Evolutionary conservation across 2,329 filamentous ascomycete species (phyloP).

Genomic region (Aspergillus spinulosporus): DNA sequence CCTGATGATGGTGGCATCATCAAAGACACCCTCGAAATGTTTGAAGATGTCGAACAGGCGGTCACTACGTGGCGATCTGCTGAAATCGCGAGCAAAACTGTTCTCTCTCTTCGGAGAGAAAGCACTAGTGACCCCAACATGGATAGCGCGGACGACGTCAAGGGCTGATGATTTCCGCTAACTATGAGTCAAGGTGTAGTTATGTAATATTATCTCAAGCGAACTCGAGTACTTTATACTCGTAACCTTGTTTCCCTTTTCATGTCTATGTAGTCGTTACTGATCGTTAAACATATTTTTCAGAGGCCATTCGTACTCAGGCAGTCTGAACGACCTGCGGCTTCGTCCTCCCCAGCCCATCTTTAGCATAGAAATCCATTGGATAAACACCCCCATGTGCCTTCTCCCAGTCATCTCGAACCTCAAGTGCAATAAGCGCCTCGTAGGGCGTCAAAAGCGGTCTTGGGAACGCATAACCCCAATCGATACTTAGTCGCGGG

Average conservation of each 20-base stretch:
- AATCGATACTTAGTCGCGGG: constrained; percentile 95
- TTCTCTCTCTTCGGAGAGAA: constrained; percentile 38
- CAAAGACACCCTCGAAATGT: constrained; percentile 86
- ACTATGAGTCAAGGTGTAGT: constrained; percentile 23
- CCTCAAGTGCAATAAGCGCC: constrained; percentile 83
- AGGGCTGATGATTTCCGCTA: constrained; percentile 26
- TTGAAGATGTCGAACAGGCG: constrained; percentile 77
- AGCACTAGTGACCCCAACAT: constrained; percentile 41
- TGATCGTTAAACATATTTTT: constrained; percentile 2
- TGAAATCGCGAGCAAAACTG: constrained; percentile 52
- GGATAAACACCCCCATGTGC: constrained; percentile 71
- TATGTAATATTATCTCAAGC: constrained; percentile 22
- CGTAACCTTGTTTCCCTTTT: background rate
- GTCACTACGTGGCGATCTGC: constrained; percentile 74
- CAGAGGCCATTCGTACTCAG: background rate
- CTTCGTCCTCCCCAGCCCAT: constrained; percentile 77
- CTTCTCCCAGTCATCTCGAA: constrained; percentile 71
- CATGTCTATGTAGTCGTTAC: background rate
- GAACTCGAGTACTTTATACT: constrained; percentile 1
- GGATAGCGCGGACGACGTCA: constrained; percentile 39
- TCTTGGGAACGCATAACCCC: constrained; percentile 92
- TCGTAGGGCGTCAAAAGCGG: constrained; percentile 93
- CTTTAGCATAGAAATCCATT: constrained; percentile 97
- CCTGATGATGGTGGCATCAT: constrained; percentile 83
- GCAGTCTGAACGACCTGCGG: constrained; percentile 19